Evolutionary conservation across 129 eudicot species (phyloP), one percentile per base, ranked within the genome.

Genomic region (Arctium minus): DNA sequence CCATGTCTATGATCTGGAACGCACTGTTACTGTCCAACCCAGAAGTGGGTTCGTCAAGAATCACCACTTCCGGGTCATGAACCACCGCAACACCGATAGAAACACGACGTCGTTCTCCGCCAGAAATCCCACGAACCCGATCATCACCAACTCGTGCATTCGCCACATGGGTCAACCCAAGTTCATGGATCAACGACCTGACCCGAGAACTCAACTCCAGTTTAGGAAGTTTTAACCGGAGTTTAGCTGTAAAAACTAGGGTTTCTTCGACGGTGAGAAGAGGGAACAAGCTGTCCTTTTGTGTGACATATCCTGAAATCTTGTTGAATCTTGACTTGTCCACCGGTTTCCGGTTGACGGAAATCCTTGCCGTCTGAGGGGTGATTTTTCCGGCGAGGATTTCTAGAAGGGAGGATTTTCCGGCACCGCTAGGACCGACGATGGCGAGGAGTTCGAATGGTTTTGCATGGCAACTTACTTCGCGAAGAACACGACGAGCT

Each of bases 341-440:
- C 0, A 92, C 37, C 11, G 90, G 92, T 79, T 85, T 88, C 36
- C 76, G 76, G 82, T 94, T 90, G 68, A 94, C 91, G 37, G 40
- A 92, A 12, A 94, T 85, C 3, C 83, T 80, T 0, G 85, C 93
- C 70, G 84, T 86, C 35, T 90, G 94, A 5, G 97, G 94, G 29
- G 78, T 86, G 39, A 96, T 30, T 81, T 87, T 96, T 3, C 99
- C 98, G 80, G 99, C 99, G 0, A 96, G 97, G 76, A 96, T 85
- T 79, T 96, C 99, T 0, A 96, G 93, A 40, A 96, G 82, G 4
- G 98, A 88, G 9, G 99, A 96, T 30, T 96, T 96, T 68, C 99
- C 99, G 36, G 99, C 98, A 6, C 99, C 99, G 56, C 99, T 96
- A 0, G 99, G 99, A 0, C 99, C 99, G n/a, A 96, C 97, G 11